Conservation (phyloP, 2,329 filamentous ascomycete species). For the Seiridium cupressi region DNA sequence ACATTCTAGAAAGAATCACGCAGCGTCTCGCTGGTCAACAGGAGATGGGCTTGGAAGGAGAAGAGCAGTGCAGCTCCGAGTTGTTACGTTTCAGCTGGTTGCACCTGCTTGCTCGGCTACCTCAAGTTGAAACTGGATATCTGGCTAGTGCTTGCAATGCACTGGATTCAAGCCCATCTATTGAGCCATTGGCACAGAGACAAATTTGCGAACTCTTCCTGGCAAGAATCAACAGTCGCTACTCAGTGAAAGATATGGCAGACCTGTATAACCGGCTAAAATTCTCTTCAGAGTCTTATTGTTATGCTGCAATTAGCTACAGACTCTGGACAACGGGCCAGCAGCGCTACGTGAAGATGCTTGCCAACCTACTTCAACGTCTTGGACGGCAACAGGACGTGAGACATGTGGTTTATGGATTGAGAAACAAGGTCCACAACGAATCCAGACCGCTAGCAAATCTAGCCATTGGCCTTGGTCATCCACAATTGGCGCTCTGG, state of each 20-base stretch:
- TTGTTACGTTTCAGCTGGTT: slow-evolving; percentile 23
- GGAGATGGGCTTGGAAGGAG: not conserved
- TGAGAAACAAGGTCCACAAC: slow-evolving; percentile 11
- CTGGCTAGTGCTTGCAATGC: slow-evolving; percentile 15
- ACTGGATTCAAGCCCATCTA: slow-evolving; percentile 17
- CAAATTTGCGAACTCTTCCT: slow-evolving; percentile 25
- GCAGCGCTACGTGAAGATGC: slow-evolving; percentile 13
- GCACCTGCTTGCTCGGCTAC: slow-evolving; percentile 24
- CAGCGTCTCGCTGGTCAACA: slow-evolving; percentile 10
- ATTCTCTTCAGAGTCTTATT: not conserved
- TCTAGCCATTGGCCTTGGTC: slow-evolving; percentile 16
- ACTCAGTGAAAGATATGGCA: slow-evolving; percentile 9
- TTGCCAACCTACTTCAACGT: slow-evolving; percentile 19
- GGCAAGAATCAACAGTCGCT: slow-evolving; percentile 13
- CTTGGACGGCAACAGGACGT: slow-evolving; percentile 23
- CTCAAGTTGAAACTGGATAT: slow-evolving; percentile 15
- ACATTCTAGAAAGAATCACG: slow-evolving; percentile 18
- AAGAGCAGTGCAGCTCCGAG: slow-evolving; percentile 6
- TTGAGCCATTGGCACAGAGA: slow-evolving; percentile 13
- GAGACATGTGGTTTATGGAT: slow-evolving; percentile 14
- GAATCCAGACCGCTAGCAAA: slow-evolving; percentile 14
- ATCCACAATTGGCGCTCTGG: slow-evolving; percentile 21
- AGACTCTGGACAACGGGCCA: slow-evolving; percentile 20
- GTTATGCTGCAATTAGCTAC: slow-evolving; percentile 12
- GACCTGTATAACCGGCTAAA: slow-evolving; percentile 7